A percentile compares a stretch with the other conserved stretches of the same genome.
Conservation (phyloP, 495 filamentous ascomycete species). For the Chlorociboria aeruginascens region DNA sequence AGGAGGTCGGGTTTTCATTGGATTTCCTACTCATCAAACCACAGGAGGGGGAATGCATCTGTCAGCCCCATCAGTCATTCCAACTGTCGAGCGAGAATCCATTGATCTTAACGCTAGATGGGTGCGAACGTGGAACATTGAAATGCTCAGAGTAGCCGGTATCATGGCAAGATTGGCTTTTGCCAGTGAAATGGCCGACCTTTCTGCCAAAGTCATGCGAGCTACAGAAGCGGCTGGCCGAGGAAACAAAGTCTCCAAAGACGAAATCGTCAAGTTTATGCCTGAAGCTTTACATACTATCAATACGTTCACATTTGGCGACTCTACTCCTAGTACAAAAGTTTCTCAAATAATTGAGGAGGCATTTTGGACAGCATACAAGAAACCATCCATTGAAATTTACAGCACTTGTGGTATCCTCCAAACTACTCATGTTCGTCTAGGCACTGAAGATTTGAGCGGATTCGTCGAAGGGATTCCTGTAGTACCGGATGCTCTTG, state of each 20-base stretch:
- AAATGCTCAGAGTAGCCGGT: constrained; percentile 84
- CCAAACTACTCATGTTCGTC: constrained; percentile 61
- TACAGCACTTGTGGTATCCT: constrained; percentile 79
- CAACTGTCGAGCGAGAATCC: constrained; percentile 94
- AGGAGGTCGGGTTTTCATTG: constrained; percentile 85
- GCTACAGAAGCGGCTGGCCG: constrained; percentile 23
- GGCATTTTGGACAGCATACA: constrained; percentile 88
- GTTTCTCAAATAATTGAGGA: constrained; percentile 80
- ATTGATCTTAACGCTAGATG: constrained; percentile 93
- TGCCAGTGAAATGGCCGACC: constrained; percentile 67
- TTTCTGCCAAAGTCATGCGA: constrained; percentile 44
- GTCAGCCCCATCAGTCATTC: constrained; percentile 96
- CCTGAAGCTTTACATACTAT: constrained; percentile 70
- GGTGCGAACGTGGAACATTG: constrained; percentile 91
- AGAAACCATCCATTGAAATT: constrained; percentile 68
- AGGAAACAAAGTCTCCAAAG: constrained; percentile 38
- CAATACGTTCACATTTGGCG: constrained; percentile 69
- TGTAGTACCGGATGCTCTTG: constrained; percentile 65
- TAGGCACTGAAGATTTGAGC: constrained; percentile 67
- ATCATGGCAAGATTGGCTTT: constrained; percentile 84
- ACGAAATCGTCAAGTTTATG: constrained; percentile 51
- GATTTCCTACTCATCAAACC: constrained; percentile 94
- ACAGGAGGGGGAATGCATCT: constrained; percentile 90
- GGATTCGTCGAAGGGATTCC: constrained; percentile 85
- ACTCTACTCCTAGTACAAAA: constrained; percentile 75